Conservation (phyloP, 2,329 filamentous ascomycete genomes). For the Magnaporthiopsis incrustans region DNA sequence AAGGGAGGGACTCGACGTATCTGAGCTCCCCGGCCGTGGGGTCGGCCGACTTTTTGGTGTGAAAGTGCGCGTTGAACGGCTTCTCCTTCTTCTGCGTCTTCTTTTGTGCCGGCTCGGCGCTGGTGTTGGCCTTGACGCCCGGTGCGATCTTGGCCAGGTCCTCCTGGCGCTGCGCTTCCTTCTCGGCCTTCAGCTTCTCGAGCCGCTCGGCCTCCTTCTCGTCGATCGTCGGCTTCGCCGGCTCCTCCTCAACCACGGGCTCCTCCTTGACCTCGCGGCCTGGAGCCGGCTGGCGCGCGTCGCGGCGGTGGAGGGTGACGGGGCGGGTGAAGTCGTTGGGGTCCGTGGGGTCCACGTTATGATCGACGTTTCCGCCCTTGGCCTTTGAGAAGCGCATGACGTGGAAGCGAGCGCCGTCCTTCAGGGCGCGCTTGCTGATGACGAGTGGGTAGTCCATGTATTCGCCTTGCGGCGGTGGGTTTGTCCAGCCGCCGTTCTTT, state of each 20-base stretch:
- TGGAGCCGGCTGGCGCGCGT: constrained; percentile 63
- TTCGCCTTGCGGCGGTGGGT: constrained; percentile 31
- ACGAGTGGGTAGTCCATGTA: constrained; percentile 53
- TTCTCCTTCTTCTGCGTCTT: constrained; percentile 61
- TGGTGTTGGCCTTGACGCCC: constrained; percentile 41
- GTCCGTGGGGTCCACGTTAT: constrained; percentile 56
- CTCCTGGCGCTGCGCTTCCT: constrained; percentile 76
- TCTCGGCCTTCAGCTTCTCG: constrained; percentile 67
- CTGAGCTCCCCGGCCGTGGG: constrained; percentile 66
- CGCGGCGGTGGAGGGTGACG: constrained; percentile 80
- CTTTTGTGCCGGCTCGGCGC: constrained; percentile 23
- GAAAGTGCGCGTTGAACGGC: constrained; percentile 70
- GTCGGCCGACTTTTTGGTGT: constrained; percentile 71
- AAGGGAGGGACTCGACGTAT: constrained; percentile 92
- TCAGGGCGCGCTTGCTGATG: constrained; percentile 72
- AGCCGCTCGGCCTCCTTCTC: constrained; percentile 54
- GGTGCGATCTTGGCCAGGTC: constrained; percentile 93
- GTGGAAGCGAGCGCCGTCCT: constrained; percentile 77
- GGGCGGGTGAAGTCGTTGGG: constrained; percentile 80
- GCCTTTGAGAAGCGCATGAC: constrained; percentile 69
- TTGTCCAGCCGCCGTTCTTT: constrained; percentile 50
- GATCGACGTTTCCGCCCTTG: constrained; percentile 33
- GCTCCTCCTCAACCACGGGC: constrained; percentile 16
- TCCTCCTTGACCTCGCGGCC: constrained; percentile 58
- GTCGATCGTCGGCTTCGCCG: constrained; percentile 35